These are phyloP conservation scores for Cyclotella choctawhatcheeana DNA, from an alignment of 108 stramenopile genomes.

Conservation along the genomic window DNA sequence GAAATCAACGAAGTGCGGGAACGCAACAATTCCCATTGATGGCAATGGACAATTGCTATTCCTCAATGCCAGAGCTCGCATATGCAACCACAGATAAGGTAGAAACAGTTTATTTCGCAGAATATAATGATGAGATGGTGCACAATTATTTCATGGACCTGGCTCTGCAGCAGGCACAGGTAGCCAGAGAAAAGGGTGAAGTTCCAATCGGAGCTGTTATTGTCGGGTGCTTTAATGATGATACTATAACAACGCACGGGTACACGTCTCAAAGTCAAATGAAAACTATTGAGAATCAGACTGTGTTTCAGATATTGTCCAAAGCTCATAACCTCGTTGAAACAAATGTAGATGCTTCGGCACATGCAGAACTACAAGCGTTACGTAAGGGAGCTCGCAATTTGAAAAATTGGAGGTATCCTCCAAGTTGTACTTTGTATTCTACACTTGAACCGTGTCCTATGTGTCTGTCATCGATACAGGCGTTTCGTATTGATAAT, in stretches of 20 bases:
- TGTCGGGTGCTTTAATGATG: conserved; percentile 39
- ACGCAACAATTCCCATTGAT: no score
- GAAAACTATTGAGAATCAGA: neutral
- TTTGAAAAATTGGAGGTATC: conserved; percentile 79
- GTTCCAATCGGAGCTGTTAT: conserved; percentile 86
- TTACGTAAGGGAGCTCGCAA: conserved; percentile 63
- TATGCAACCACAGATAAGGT: neutral
- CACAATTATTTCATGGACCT: conserved; percentile 73
- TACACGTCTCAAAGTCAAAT: conserved; percentile 1
- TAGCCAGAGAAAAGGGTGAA: conserved; percentile 62
- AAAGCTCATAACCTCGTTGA: conserved; percentile 82
- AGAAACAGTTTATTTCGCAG: neutral
- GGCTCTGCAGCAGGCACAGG: conserved; percentile 67
- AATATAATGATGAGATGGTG: conserved; percentile 20
- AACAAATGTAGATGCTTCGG: conserved; percentile 76
- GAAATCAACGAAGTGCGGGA: no score
- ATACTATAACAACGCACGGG: neutral
- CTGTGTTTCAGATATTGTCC: conserved; percentile 62
- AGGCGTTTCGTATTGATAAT: conserved; percentile 80
- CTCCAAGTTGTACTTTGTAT: conserved; percentile 76
- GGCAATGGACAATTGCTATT: neutral
- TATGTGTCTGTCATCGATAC: conserved; percentile 84
- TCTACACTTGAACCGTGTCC: conserved; percentile 90
- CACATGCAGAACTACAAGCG: conserved; percentile 86
- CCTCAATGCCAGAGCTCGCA: neutral